These are phyloP conservation scores for Botryosphaeria agaves DNA, from an alignment of 2,329 filamentous ascomycete genomes.

Conservation along the genomic window DNA sequence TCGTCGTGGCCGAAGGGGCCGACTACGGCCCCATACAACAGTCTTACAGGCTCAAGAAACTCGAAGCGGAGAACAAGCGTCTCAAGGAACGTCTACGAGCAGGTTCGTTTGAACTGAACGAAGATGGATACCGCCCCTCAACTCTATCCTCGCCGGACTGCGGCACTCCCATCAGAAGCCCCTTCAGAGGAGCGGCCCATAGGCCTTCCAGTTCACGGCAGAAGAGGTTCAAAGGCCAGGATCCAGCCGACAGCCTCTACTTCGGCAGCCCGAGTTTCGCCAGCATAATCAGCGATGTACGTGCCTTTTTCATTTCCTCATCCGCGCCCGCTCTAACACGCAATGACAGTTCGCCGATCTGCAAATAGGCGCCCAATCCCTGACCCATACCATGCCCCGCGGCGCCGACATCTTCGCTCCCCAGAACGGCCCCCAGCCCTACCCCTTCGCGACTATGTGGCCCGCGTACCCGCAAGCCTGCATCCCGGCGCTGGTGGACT, in stretches of 20 bases:
- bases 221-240: conserved; percentile 20
- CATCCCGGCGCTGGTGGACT: conserved; percentile 17
- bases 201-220: conserved; percentile 8
- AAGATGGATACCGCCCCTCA: no score
- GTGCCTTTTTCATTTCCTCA: conserved; percentile 3
- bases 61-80: conserved; percentile 26
- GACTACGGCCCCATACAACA: conserved; percentile 29
- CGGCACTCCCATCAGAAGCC: no score
- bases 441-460: conserved; percentile 29
- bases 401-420: conserved; percentile 24
- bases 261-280: conserved; percentile 32
- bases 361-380: conserved; percentile 20
- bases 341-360: conserved; percentile 23
- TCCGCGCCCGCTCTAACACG: conserved; percentile 7
- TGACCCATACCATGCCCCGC: conserved; percentile 25
- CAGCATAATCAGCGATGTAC: conserved; percentile 28
- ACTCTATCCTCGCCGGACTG: no score
- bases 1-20: conserved; percentile 25
- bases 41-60: conserved; percentile 28
- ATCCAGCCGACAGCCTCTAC: conserved; percentile 28
- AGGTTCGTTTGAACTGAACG: conserved; percentile 11
- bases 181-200: neutral
- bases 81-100: conserved; percentile 24
- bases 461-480: conserved; percentile 15
- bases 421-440: conserved; percentile 14